phyloP scores from a whole-genome alignment of 495 filamentous ascomycete genomes.

The Penicillium riverlandense region DNA sequence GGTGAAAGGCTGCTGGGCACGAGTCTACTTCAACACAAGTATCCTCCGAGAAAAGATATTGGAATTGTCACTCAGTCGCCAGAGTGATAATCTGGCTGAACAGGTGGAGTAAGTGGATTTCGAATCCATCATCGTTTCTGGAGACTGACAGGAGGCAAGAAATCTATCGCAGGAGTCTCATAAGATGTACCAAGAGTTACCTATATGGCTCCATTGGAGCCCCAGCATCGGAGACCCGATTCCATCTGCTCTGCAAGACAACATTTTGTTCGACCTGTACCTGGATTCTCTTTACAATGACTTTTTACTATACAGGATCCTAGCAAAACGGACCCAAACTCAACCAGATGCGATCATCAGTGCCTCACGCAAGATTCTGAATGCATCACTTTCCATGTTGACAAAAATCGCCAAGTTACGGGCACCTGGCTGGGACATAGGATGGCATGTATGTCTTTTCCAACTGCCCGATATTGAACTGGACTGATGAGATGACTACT shows the following conservation, averaged over 20 bases:
- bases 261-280: constrained; percentile 14
- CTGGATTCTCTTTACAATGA: constrained; percentile 44
- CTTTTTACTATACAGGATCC: constrained; percentile 45
- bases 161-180: neutral
- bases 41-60: constrained; percentile 46
- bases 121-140: neutral
- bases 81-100: constrained; percentile 10
- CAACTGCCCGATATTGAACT: neutral
- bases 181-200: constrained; percentile 4
- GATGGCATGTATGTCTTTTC: too few relatives aligned
- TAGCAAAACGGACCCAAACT: constrained; percentile 34
- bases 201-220: neutral
- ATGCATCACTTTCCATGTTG: neutral
- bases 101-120: constrained; percentile 13
- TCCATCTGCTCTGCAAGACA: too few relatives aligned
- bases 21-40: constrained; percentile 37
- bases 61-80: constrained; percentile 41
- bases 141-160: too few relatives aligned
- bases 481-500: too few relatives aligned
- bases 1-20: constrained; percentile 22
- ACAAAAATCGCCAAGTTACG: constrained; percentile 1
- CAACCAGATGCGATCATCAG: constrained; percentile 36
- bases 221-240: too few relatives aligned
- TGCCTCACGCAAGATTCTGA: constrained; percentile 41
- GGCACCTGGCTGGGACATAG: too few relatives aligned